phyloP scores from a whole-genome alignment of 768 basidiomycete genomes.

The Tulasnella sp. region DNA sequence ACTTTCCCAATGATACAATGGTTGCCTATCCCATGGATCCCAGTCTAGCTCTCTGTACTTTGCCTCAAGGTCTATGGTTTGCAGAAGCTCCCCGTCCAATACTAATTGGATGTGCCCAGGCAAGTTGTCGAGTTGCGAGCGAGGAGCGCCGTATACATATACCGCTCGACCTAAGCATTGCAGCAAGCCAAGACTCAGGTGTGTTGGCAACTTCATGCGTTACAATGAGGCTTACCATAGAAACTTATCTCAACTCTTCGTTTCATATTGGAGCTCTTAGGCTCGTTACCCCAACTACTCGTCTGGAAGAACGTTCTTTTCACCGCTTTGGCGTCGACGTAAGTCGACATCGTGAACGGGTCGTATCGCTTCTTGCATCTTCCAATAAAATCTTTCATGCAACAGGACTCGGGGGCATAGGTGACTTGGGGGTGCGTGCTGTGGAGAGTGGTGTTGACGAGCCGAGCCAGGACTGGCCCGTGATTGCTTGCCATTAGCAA shows the following conservation, averaged over 20 bases:
- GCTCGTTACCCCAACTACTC: background rate
- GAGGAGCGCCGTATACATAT: background rate
- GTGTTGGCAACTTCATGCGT: no score
- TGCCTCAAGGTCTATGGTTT: background rate
- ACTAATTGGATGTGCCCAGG: background rate
- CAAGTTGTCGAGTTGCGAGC: background rate
- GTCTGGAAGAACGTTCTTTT: background rate
- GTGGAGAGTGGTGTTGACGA: slow-evolving; percentile 5
- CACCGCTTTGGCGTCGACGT: background rate
- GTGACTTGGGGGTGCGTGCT: background rate
- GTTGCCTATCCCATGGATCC: background rate
- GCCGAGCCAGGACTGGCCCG: background rate
- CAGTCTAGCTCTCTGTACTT: no score
- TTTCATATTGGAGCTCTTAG: background rate
- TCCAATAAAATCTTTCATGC: background rate
- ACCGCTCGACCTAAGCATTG: background rate
- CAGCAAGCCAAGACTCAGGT: no score
- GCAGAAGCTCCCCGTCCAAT: background rate
- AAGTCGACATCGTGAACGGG: background rate
- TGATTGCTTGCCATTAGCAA: background rate
- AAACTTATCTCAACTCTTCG: background rate
- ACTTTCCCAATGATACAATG: background rate
- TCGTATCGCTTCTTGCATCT: background rate
- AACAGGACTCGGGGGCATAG: background rate
- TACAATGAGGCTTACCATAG: background rate